Evolutionary conservation across 164 flowering plant genomes (phyloP).

Genomic region (Kalanchoe fedtschenkoi): DNA sequence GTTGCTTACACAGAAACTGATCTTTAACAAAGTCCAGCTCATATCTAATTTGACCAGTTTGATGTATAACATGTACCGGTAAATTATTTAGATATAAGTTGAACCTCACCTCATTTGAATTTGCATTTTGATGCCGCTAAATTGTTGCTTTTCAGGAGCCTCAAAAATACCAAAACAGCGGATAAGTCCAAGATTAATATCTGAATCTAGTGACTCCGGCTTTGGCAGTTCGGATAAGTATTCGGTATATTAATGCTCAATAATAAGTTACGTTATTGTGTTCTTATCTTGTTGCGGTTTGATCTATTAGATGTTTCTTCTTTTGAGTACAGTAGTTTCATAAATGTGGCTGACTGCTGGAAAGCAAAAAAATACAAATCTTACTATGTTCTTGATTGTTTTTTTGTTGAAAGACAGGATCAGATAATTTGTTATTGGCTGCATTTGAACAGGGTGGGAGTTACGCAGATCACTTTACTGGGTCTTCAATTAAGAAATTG

Average conservation of each 20-base stretch:
- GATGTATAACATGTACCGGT: background rate
- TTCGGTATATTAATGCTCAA: constrained; percentile 24
- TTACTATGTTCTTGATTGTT: background rate
- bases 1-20: too few relatives aligned
- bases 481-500: constrained; percentile 51
- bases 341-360: background rate
- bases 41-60: too few relatives aligned
- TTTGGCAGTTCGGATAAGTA: constrained; percentile 22
- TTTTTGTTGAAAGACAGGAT: background rate
- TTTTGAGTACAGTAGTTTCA: background rate
- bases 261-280: background rate
- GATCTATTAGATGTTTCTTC: too few relatives aligned
- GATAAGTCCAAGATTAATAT: constrained; percentile 16
- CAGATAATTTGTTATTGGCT: constrained; percentile 16
- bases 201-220: constrained; percentile 30
- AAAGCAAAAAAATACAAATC: background rate
- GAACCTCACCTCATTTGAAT: background rate
- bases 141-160: constrained; percentile 24
- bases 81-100: background rate
- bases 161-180: constrained; percentile 20
- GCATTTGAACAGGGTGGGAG: constrained; percentile 21
- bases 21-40: too few relatives aligned
- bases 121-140: constrained; percentile 10
- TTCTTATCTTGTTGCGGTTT: background rate
- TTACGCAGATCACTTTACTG: constrained; percentile 17